Base-by-base conservation (phyloP, 1,284 basidiomycete species). In the Ustilago loliicola region DNA sequence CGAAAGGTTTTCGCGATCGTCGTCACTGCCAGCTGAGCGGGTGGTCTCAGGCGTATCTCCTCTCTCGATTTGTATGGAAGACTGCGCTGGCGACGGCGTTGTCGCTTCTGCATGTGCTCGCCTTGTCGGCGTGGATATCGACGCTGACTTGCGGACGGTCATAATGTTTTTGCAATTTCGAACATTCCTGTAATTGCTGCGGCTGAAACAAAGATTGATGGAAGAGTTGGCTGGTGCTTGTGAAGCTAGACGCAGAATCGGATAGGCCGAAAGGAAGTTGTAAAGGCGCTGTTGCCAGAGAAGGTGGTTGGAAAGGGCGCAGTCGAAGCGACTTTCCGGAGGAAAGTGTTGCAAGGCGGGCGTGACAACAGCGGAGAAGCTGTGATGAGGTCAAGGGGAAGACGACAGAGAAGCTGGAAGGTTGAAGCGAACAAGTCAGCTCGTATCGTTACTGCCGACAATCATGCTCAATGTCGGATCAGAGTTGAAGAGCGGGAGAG, bases 71-170 rank as follows among this genome's bases (percentile, higher is more conserved):
- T 13, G 10, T 9, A 23, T 17, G 29, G 10, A 11, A 25, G 38
- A 4, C 21, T 32, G 55, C 3, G 42, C n/a, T 17, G 45, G 34
- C 1, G 57, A 45, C 13, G 67, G 42, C 19, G 61, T 51, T 5
- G 52, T 32, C 29, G 61, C 23, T 1, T 17, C 23, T 15, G 52
- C 40, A 2, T 13, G 19, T 17, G 51, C 23, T 21, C 15, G 34
- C n/a, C 50, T 50, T 23, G 40, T 17, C n/a, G 60, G 21, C 15
- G 38, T 34, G 19, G 66, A 36, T 11, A 27, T 27, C n/a, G 66
- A 58, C 54, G 60, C 38, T 58, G 38, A 42, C 50, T 50, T 56
- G 54, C 48, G 66, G 17, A 29, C 48, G 29, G 66, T 62, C 66
- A 62, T 62, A 19, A 21, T 30, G 59, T 13, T 34, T 0, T 34